Evolutionary conservation across 208 protist genomes (phyloP).

Genomic region (Trypanosoma scelopori): DNA sequence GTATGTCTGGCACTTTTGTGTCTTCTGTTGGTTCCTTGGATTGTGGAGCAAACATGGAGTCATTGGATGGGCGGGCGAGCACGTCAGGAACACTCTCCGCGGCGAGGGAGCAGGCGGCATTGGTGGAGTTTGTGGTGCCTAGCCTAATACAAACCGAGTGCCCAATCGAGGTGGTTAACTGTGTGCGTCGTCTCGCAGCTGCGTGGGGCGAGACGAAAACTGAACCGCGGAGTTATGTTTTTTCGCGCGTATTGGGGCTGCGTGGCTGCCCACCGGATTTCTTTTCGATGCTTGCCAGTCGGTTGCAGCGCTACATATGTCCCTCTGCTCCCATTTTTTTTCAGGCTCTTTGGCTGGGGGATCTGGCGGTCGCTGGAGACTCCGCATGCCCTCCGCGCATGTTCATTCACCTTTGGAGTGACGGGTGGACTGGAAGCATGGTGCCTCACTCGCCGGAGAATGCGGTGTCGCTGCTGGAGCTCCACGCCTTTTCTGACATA

Average conservation of each 20-base stretch:
- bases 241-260: slow-evolving; percentile 3
- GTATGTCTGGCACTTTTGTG: no score
- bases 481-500: slow-evolving; percentile 14
- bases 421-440: not conserved
- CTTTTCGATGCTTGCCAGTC: slow-evolving; percentile 17
- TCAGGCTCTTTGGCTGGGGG: slow-evolving; percentile 17
- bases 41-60: not conserved
- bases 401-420: not conserved
- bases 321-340: slow-evolving; percentile 7
- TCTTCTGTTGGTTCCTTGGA: not conserved
- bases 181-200: slow-evolving; percentile 11
- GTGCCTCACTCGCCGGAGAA: not conserved
- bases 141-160: slow-evolving; percentile 9
- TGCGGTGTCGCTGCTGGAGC: slow-evolving; percentile 9
- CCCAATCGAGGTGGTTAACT: slow-evolving; percentile 14
- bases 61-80: not conserved
- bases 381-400: not conserved
- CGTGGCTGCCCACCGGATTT: slow-evolving; percentile 18
- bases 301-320: slow-evolving; percentile 12
- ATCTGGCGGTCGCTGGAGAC: not conserved
- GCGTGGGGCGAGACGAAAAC: not conserved
- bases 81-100: not conserved
- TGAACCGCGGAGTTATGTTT: not conserved
- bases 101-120: not conserved
- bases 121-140: slow-evolving; percentile 19